Evolutionary conservation across 2,329 filamentous ascomycete species (phyloP), one percentile per base, ranked within the genome.

Genomic region (Cytospora mali): DNA sequence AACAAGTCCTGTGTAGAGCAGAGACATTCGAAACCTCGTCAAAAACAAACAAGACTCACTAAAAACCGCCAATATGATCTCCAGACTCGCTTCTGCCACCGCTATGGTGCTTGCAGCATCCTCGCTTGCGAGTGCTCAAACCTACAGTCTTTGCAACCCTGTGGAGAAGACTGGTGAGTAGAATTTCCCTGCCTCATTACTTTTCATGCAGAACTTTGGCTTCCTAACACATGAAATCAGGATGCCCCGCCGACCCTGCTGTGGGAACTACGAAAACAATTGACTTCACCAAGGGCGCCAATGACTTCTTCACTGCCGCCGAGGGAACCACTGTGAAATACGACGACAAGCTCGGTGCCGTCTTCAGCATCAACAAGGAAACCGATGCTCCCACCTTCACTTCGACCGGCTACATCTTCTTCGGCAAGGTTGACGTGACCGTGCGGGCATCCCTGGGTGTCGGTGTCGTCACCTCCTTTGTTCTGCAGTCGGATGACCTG

Each of bases 361-460:
- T 78, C 66, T 86, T 86, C 77, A 83, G 85, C 70, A 97, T 97
- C 77, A 84, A 83, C 39, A 80, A 85, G 56, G 83, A 86, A 66
- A 80, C 74, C 14, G 84, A 92, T 57, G 86, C 84, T 55, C 88
- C 92, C 42, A 92, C 90, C 35, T 92, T 96, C 75, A 83, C 81
- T 71, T 85, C 85, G 62, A 83, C 87, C 71, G 93, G 93, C 84
- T 98, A 96, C 82, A 92, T 99, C 75, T 97, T 98, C 91, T 98
- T 97, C 75, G 95, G 95, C 66, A 88, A 88, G 71, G 85, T 97
- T 69, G 90, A 96, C 60, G 86, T 92, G 65, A 86, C 85, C 31
- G 80, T 96, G 72, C 89, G 93, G 76, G 89, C 90, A 46, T 89
- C 95, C 28, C 84, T 89, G 3, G 95, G 94, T 50, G 81, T 81